A percentile compares a stretch with the other conserved stretches of the same genome.
Conservation (phyloP, 352 stramenopile genomes). For the Thalassiosira livingstoniorum region DNA sequence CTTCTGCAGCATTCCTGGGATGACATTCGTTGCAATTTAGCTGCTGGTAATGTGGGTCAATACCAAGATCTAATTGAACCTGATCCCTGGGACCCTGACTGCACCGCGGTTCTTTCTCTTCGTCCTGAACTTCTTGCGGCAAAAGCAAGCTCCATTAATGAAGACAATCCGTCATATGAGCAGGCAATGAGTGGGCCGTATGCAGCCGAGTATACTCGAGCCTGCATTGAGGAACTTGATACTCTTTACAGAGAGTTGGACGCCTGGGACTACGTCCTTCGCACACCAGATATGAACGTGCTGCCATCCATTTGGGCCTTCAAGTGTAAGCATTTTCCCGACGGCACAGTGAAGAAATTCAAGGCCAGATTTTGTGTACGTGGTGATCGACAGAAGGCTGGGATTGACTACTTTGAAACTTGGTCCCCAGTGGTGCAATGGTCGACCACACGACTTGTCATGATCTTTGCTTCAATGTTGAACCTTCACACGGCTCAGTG, state of each 20-base stretch:
- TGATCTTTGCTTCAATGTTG: conserved; percentile 39
- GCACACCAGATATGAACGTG: background rate
- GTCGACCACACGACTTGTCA: conserved; percentile 47
- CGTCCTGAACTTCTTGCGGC: background rate
- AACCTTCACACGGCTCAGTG: background rate
- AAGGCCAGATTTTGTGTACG: conserved; percentile 58
- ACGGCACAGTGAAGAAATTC: conserved; percentile 46
- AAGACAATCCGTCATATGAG: background rate
- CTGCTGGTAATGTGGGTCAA: background rate
- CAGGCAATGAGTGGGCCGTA: conserved; percentile 9
- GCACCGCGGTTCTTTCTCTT: background rate
- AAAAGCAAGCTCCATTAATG: background rate
- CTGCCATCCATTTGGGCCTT: conserved; percentile 14
- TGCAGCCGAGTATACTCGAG: conserved; percentile 9
- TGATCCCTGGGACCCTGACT: background rate
- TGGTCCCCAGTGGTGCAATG: conserved; percentile 35
- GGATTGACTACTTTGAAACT: conserved; percentile 55
- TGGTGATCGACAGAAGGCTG: conserved; percentile 45
- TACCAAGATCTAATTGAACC: background rate
- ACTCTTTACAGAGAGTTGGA: conserved; percentile 18
- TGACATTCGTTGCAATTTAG: background rate
- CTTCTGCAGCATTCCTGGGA: background rate
- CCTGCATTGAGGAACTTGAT: conserved; percentile 2
- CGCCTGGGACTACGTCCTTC: conserved; percentile 16
- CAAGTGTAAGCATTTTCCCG: conserved; percentile 21